Base-by-base conservation (phyloP, 306 rosid species). In the Boehmeria nivea region DNA sequence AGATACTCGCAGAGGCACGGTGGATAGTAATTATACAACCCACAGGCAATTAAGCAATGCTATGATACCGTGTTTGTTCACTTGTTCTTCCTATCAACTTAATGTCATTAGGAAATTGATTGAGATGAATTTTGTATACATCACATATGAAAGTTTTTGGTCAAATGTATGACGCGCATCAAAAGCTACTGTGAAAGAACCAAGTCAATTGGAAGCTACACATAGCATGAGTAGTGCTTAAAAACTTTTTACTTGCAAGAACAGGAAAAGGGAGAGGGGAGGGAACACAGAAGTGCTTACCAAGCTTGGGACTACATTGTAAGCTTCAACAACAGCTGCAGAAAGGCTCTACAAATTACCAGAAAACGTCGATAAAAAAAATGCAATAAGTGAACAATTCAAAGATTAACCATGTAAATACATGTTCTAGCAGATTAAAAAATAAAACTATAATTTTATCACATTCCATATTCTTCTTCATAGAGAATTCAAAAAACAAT, bases 291-390 rank as follows among this genome's bases (percentile, higher is more conserved):
- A 60, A 27, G n/a, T 6, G 50, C 83, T 51, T 75, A 86, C 97
- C 85, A 89, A 76, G 70, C 61, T 81, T 27, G 97, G 97, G 20
- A 83, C 76, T 51, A 83, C 65, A 76, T 89, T 89, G 61, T 86
- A 89, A 51, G 94, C 94, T 59, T 89, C 97, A 25, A 89, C 78
- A 49, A 83, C 81, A 44, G 75, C 75, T 10, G 52, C 73, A 20
- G 97, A 83, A 73, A 81, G 66, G 67, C 53, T 70, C 97, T 89
- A 67, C 25, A 57, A 51, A 67, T 17, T 36, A 58, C 31, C 16
- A 47, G 26, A 23, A 48, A 20, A 26, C n/a, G n/a, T n/a, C n/a
- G n/a, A 61, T 43, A 20, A 50, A 40, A 63, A 44, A 70, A 61
- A 28, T 27, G 18, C 24, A 60, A 50, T 36, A 34, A 74, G 23